Evolutionary conservation across 768 basidiomycete species (phyloP), one percentile per base, ranked within the genome.

Genomic region (Termitomyces sp.): DNA sequence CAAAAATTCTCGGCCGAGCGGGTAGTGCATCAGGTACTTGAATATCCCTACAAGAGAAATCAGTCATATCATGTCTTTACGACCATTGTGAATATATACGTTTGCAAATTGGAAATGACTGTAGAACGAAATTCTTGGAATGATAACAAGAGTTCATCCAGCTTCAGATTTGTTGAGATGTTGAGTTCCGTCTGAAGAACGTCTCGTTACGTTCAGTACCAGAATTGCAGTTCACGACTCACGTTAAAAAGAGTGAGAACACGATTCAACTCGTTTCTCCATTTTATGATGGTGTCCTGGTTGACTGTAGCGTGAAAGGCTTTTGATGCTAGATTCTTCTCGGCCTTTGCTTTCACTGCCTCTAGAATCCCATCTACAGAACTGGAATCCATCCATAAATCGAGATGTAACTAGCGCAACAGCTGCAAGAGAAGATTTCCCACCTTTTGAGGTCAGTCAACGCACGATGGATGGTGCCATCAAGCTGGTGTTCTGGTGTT

Each of bases 161-260:
- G 39, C 18, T 65, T 65, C 13, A 60, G 12, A 44, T 62, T 65
- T 9, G 45, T 38, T 1, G 61, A 35, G 2, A 65, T 59, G 35
- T 57, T 62, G 16, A 60, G 40, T 53, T 65, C 64, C 2, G 58
- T 55, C 48, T 49, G 15, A 3, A 28, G 15, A 49, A 9, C 32
- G 8, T 18, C 8, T 24, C 18, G 4, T 5, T 46, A 24, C 7
- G 22, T 7, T 24, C 4, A 4, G 5, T 1, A 46, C 7, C 22
- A 24, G 46, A 12, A 46, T 13, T 24, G 12, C 6, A 15, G 2
- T 40, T 0, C 0, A 28, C 1, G 15, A 33, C 56, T 60, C 9
- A 63, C 65, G 35, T 61, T 66, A 24, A 66, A 61, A 7, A 63
- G 44, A 33, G n/a, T 24, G 4, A 63, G 28, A 12, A 53, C 51